Evolutionary conservation across 768 basidiomycete genomes (phyloP).

Genomic region (Pleurotus citrinopileatus): DNA sequence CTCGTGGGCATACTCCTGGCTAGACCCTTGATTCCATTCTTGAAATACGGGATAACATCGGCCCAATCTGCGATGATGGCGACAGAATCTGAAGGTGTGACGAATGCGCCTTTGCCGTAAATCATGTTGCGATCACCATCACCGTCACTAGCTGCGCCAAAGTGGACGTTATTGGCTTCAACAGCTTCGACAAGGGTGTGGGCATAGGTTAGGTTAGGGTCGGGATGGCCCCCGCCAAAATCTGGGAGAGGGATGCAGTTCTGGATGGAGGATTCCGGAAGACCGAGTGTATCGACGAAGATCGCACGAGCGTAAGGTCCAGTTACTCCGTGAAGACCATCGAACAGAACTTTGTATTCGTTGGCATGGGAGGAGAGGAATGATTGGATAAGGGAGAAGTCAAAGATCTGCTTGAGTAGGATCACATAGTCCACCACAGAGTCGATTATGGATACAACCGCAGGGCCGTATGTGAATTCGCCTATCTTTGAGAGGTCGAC

Average conservation of each 20-base stretch:
- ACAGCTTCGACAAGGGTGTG: slow-evolving; percentile 91
- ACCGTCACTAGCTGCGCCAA: slow-evolving; percentile 96
- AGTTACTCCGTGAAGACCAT: slow-evolving; percentile 94
- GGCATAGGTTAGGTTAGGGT: slow-evolving; percentile 98
- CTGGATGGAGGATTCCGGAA: slow-evolving; percentile 79
- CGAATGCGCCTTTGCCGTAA: slow-evolving; percentile 96
- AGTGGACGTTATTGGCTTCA: slow-evolving; percentile 80
- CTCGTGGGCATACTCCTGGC: slow-evolving; percentile 98
- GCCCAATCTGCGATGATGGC: slow-evolving; percentile 99
- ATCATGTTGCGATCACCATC: slow-evolving; percentile 99
- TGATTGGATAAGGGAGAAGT: slow-evolving; percentile 86
- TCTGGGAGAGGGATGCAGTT: slow-evolving; percentile 91
- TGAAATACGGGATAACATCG: slow-evolving; percentile 88
- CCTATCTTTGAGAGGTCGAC: slow-evolving; percentile 85
- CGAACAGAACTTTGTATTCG: slow-evolving; percentile 87
- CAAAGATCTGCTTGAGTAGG: slow-evolving; percentile 87
- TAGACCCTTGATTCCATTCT: slow-evolving; percentile 90
- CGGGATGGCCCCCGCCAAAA: slow-evolving; percentile 97
- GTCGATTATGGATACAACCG: slow-evolving; percentile 89
- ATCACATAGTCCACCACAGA: slow-evolving; percentile 86
- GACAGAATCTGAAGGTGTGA: slow-evolving; percentile 96
- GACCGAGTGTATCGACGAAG: slow-evolving; percentile 78
- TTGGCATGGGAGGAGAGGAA: slow-evolving; percentile 73
- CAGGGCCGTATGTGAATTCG: slow-evolving; percentile 75
- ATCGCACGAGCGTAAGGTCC: slow-evolving; percentile 93